Conservation (phyloP, 768 basidiomycete species). For the Suillus plorans region DNA sequence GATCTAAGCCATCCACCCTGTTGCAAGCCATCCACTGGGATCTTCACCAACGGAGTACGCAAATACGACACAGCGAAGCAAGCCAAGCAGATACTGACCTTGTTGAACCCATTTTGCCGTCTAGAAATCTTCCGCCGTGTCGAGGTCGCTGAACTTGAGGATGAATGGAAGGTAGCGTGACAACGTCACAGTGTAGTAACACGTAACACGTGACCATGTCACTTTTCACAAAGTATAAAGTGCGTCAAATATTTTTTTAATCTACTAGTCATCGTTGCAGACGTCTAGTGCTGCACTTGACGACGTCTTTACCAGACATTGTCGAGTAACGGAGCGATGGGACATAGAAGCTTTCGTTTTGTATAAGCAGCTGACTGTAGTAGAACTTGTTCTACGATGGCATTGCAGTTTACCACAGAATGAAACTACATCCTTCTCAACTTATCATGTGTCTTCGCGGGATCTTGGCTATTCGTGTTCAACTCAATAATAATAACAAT, state of each 20-base stretch:
- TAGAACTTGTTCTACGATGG: neutral
- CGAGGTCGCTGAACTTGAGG: conserved; percentile 25
- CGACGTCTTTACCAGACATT: conserved; percentile 34
- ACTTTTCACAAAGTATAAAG: conserved; percentile 11
- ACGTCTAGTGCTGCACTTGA: conserved; percentile 45
- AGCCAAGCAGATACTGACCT: conserved; percentile 51
- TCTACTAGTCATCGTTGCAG: conserved; percentile 37
- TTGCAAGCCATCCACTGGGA: conserved; percentile 17
- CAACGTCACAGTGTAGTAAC: conserved; percentile 24
- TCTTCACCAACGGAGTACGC: neutral
- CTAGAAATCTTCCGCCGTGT: conserved; percentile 25
- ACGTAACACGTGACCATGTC: conserved; percentile 19
- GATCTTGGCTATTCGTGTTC: neutral
- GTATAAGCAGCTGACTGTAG: conserved; percentile 1
- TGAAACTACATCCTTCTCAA: neutral
- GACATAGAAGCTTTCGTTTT: conserved; percentile 35
- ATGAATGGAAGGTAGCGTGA: conserved; percentile 22
- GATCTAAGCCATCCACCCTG: conserved; percentile 13
- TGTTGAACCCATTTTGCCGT: conserved; percentile 74
- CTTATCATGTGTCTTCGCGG: neutral
- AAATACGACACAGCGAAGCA: neutral
- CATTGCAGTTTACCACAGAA: neutral
- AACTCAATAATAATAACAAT: neutral
- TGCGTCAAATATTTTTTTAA: neutral
- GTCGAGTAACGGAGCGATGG: conserved; percentile 68